Conservation (phyloP, 164 flowering plant genomes). For the Annona cherimola region DNA sequence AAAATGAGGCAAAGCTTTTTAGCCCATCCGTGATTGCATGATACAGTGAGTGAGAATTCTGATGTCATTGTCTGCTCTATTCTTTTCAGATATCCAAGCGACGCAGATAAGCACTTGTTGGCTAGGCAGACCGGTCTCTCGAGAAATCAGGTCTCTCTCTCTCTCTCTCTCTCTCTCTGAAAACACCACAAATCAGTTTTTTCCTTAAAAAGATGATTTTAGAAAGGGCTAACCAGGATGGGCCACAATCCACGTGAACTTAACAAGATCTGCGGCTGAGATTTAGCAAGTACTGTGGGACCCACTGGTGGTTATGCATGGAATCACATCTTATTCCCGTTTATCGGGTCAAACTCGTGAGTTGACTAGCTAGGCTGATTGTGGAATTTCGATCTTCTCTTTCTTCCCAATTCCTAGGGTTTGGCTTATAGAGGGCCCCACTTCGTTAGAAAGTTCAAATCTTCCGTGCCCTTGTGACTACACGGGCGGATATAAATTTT, state of each 20-base stretch:
- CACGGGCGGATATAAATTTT: too few species aligned
- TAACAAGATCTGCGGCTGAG: too few species aligned
- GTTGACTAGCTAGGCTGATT: too few species aligned
- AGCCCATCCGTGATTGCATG: not conserved
- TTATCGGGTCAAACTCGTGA: not conserved
- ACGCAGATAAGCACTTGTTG: conserved; percentile 51
- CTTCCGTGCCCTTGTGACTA: not conserved
- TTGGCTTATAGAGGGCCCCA: not conserved
- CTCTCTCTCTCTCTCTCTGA: conserved; percentile 4
- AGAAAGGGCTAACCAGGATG: too few species aligned
- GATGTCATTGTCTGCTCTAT: conserved; percentile 19
- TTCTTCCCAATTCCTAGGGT: not conserved
- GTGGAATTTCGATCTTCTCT: not conserved
- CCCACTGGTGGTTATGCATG: too few species aligned
- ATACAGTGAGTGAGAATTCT: conserved; percentile 10
- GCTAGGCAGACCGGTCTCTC: conserved; percentile 51
- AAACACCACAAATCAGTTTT: too few species aligned
- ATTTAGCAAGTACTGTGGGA: too few species aligned
- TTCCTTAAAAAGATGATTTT: too few species aligned
- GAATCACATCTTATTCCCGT: not conserved
- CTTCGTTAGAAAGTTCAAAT: not conserved
- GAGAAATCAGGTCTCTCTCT: conserved; percentile 37
- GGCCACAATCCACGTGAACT: too few species aligned
- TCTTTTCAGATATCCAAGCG: conserved; percentile 42
- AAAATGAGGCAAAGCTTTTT: not conserved